Conservation (phyloP, 2,329 filamentous ascomycete species). For the Exophiala calicioides region DNA sequence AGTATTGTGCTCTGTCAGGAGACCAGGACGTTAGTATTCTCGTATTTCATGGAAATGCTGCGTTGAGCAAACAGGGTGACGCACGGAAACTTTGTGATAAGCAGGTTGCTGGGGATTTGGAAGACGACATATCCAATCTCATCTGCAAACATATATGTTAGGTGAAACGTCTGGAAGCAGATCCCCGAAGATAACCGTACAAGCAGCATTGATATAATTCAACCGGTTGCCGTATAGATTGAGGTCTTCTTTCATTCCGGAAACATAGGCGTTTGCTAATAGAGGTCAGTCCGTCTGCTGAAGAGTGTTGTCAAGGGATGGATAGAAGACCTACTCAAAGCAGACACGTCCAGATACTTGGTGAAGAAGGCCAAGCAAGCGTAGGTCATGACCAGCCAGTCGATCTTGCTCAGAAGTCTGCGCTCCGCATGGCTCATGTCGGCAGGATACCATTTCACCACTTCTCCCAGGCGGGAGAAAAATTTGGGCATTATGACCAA, state of each 20-base stretch:
- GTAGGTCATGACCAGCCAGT: neutral
- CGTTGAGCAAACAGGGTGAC: neutral
- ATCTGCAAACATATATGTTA: neutral
- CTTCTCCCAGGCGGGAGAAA: neutral
- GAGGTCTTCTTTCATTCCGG: neutral
- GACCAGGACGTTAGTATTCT: too few species aligned
- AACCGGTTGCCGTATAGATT: neutral
- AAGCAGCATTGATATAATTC: conserved; percentile 1
- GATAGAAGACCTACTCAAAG: neutral
- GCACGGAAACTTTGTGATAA: conserved; percentile 33
- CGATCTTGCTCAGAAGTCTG: neutral
- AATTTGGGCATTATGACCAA: neutral
- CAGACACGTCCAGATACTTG: conserved; percentile 1
- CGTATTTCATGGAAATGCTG: too few species aligned
- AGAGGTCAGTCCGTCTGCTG: neutral
- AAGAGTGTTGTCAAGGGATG: neutral
- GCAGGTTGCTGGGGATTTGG: conserved; percentile 30
- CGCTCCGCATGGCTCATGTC: neutral
- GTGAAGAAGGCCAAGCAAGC: conserved; percentile 1
- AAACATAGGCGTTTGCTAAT: neutral
- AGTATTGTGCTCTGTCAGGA: conserved; percentile 1
- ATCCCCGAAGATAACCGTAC: neutral
- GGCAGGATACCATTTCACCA: conserved; percentile 1
- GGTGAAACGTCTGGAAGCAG: too few species aligned
- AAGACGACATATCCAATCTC: conserved; percentile 26